These are phyloP conservation scores for Aspergillus affinis DNA, from an alignment of 495 filamentous ascomycete genomes.

Conservation along the genomic window DNA sequence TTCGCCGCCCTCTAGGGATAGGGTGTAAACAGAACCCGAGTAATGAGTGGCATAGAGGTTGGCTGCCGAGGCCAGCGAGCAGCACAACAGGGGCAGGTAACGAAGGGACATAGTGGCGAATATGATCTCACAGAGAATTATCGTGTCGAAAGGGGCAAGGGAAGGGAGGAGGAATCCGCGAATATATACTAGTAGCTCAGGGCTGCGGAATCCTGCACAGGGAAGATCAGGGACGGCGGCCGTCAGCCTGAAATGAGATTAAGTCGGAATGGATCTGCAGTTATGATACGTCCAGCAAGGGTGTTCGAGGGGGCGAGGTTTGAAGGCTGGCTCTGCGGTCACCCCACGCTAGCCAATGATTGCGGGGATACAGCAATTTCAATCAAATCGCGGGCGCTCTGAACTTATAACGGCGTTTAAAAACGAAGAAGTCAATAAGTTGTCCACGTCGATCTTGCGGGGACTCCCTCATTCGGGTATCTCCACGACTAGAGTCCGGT, in stretches of 20 bases:
- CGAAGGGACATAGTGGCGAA: not conserved
- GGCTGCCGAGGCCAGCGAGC: not conserved
- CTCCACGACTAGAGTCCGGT: not conserved
- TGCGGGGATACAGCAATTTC: not conserved
- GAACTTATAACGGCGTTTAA: not conserved
- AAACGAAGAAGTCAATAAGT: not conserved
- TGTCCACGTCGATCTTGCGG: not conserved
- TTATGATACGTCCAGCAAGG: not conserved
- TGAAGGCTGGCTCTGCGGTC: not conserved
- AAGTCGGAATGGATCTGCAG: not conserved
- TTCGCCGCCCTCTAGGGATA: slow-evolving; percentile 40
- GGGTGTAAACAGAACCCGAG: slow-evolving; percentile 55
- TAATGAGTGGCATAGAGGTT: slow-evolving; percentile 62
- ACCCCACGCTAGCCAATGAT: not conserved
- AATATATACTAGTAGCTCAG: not conserved
- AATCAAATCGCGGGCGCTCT: not conserved
- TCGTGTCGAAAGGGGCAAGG: not conserved
- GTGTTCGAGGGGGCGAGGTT: not conserved
- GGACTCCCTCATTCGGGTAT: not conserved
- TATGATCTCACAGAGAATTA: not conserved
- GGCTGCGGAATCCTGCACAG: not conserved
- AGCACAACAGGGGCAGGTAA: slow-evolving; percentile 1
- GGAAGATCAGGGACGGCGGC: not conserved
- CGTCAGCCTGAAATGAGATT: not conserved
- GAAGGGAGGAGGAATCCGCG: not conserved